Percentiles rank a stretch among this genome's conserved stretches.
These are phyloP conservation scores for Fusarium haematococcum DNA, from an alignment of 2,329 filamentous ascomycete genomes.

Conservation along the genomic window DNA sequence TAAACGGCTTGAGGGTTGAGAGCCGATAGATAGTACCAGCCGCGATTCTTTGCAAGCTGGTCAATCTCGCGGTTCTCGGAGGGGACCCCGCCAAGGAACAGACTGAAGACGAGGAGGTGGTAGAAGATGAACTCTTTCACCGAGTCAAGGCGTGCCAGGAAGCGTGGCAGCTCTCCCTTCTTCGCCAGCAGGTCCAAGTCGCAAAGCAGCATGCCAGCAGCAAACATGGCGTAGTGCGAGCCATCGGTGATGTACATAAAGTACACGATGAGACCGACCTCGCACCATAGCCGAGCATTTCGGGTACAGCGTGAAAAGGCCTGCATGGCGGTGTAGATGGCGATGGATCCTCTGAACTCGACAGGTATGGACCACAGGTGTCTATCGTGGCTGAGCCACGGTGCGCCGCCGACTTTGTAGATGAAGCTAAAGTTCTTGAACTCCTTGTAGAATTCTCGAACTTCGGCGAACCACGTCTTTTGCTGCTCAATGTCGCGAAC, in stretches of 20 bases:
- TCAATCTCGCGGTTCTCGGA: conserved; percentile 61
- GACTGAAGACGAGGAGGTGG: conserved; percentile 61
- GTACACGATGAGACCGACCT: conserved; percentile 68
- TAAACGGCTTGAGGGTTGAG: conserved; percentile 75
- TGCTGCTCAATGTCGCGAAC: conserved; percentile 53
- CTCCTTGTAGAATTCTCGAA: conserved; percentile 64
- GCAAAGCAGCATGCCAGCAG: conserved; percentile 70
- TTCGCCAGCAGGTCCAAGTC: conserved; percentile 69
- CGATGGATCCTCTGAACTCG: conserved; percentile 73
- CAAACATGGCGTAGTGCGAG: conserved; percentile 70
- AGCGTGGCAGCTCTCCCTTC: conserved; percentile 61
- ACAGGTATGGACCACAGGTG: conserved; percentile 74
- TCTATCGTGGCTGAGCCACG: conserved; percentile 64
- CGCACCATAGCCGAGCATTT: conserved; percentile 66
- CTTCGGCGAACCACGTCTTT: conserved; percentile 58
- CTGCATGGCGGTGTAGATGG: conserved; percentile 68
- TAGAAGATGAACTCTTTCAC: conserved; percentile 65
- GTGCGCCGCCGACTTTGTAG: conserved; percentile 67
- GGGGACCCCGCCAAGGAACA: conserved; percentile 73
- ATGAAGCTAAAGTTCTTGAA: conserved; percentile 78
- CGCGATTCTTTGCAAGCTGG: conserved; percentile 64
- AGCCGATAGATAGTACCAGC: conserved; percentile 70
- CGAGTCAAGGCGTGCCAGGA: conserved; percentile 59
- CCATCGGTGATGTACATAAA: conserved; percentile 77
- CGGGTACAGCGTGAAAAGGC: conserved; percentile 68